A percentile compares a stretch with the other conserved stretches of the same genome.
Conservation (phyloP, 495 filamentous ascomycete species). For the Achaetomiella virescens region DNA sequence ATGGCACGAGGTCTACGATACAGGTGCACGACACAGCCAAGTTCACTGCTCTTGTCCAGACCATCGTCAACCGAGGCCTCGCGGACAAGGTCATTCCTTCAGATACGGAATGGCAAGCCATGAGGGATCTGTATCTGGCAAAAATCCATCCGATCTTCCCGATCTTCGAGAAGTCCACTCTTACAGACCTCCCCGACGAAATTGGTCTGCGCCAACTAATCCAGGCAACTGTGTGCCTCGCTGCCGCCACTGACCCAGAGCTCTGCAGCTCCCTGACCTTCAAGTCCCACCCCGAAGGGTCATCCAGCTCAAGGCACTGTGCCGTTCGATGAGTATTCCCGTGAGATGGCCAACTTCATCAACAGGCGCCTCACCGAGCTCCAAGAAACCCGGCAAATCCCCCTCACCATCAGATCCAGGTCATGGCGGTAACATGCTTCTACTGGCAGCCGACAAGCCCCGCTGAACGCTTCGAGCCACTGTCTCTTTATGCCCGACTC, state of each 20-base stretch:
- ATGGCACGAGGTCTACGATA: slow-evolving; percentile 9
- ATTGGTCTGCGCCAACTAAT: slow-evolving; percentile 20
- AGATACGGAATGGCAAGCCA: slow-evolving; percentile 26
- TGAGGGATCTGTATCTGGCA: slow-evolving; percentile 39
- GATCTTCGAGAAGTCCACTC: slow-evolving; percentile 31
- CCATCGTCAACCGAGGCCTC: slow-evolving; percentile 11
- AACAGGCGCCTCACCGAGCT: slow-evolving; percentile 19
- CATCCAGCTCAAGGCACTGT: slow-evolving; percentile 16
- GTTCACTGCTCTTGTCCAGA: slow-evolving; percentile 1
- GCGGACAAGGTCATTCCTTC: slow-evolving; percentile 29
- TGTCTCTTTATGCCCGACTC: slow-evolving; percentile 14
- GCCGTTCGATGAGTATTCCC: slow-evolving; percentile 34
- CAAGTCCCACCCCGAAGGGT: slow-evolving; percentile 26
- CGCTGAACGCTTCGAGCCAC: slow-evolving; percentile 12
- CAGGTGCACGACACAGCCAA: slow-evolving; percentile 8
- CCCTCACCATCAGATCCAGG: slow-evolving; percentile 16
- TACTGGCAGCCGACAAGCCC: slow-evolving; percentile 25
- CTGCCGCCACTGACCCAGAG: slow-evolving; percentile 41
- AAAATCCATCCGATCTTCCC: slow-evolving; percentile 47
- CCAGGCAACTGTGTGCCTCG: slow-evolving; percentile 44
- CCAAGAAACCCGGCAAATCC: slow-evolving; percentile 5
- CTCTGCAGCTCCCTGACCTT: slow-evolving; percentile 23
- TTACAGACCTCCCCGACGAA: slow-evolving; percentile 12
- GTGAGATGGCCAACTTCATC: slow-evolving; percentile 28
- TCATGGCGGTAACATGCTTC: slow-evolving; percentile 23